Base-by-base conservation (phyloP, 2,329 filamentous ascomycete species). In the Thielaviopsis populi region DNA sequence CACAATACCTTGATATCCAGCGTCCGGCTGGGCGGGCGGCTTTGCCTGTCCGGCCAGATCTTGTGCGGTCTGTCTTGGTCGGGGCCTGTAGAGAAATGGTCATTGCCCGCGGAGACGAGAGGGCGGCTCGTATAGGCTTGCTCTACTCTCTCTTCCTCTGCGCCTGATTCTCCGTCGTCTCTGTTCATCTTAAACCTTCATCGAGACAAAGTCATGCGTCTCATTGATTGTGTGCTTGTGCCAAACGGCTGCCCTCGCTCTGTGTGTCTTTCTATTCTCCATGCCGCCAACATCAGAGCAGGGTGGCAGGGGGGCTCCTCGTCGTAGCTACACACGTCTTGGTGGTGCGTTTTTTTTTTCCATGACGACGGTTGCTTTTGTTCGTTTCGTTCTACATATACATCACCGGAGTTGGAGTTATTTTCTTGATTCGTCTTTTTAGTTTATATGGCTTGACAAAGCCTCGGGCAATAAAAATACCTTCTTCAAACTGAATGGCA, bases 371-470 rank as follows among this genome's bases (percentile, higher is more conserved):
- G 30, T 33, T 46, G 41, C 43, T 61, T 65, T 65, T 19, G 42
- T 64, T 62, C 46, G 59, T 46, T 63, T 59, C 59, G 24, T 48
- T 46, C 53, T 61, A 48, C 50, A 59, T 41, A 41, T 53, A 62
- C 59, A 66, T 63, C 42, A 62, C 61, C 37, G 65, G 65, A 66
- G 65, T 66, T 64, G 65, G 62, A 66, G 65, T 66, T 66, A 42
- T 53, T 63, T 46, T 66, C 62, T 63, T 54, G 37, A 59, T 61
- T 27, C 30, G 37, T 59, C 58, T 63, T 58, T 43, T 62, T 60
- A 63, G 40, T 46, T 58, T 43, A 66, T 66, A 66, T 67, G 65
- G 53, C 66, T 54, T 64, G 53, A 66, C 61, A 59, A 64, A 59
- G 65, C 58, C 63, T 63, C 41, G 63, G 59, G 54, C 53, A 63